A percentile compares a stretch with the other conserved stretches of the same genome.
These are phyloP conservation scores for Fagopyrum tataricum DNA, from an alignment of 148 eudicot genomes.

Conservation along the genomic window DNA sequence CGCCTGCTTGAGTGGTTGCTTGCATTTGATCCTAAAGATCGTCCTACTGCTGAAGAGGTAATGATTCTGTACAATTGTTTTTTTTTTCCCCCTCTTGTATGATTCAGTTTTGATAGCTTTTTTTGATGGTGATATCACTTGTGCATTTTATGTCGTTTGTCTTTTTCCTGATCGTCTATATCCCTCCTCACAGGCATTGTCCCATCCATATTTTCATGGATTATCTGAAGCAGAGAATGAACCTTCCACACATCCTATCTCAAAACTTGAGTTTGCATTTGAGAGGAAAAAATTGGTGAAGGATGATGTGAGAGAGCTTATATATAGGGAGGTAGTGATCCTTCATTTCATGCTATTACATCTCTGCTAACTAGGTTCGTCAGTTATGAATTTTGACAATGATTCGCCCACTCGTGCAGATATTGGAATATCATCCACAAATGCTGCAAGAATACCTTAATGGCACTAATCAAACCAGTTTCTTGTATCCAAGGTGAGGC, in stretches of 20 bases:
- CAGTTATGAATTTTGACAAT: background rate
- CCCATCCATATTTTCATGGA: conserved; percentile 43
- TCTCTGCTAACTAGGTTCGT: background rate
- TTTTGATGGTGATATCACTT: conserved; percentile 13
- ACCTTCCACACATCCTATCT: conserved; percentile 40
- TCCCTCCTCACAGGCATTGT: conserved; percentile 25
- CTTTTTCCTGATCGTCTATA: background rate
- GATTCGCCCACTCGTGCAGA: conserved; percentile 26
- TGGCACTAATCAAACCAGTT: conserved; percentile 64
- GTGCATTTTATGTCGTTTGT: background rate
- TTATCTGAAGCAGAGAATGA: conserved; percentile 40
- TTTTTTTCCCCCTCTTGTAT: conserved; percentile 8
- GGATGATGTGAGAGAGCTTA: conserved; percentile 48
- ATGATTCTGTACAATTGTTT: background rate
- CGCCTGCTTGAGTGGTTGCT: conserved; percentile 80
- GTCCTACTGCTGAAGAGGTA: conserved; percentile 83
- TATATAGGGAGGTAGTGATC: conserved; percentile 22
- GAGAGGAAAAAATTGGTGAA: conserved; percentile 40
- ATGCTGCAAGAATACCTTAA: conserved; percentile 64
- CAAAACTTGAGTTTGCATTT: conserved; percentile 49
- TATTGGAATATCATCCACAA: conserved; percentile 72
- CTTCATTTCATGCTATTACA: background rate
- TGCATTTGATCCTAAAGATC: conserved; percentile 94
- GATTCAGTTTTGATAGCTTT: conserved; percentile 16
- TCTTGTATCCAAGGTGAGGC: conserved; percentile 68